A percentile compares a stretch with the other conserved stretches of the same genome.
These are phyloP conservation scores for Caryopteris hybrid DNA, from an alignment of 305 asterid species.

Conservation along the genomic window DNA sequence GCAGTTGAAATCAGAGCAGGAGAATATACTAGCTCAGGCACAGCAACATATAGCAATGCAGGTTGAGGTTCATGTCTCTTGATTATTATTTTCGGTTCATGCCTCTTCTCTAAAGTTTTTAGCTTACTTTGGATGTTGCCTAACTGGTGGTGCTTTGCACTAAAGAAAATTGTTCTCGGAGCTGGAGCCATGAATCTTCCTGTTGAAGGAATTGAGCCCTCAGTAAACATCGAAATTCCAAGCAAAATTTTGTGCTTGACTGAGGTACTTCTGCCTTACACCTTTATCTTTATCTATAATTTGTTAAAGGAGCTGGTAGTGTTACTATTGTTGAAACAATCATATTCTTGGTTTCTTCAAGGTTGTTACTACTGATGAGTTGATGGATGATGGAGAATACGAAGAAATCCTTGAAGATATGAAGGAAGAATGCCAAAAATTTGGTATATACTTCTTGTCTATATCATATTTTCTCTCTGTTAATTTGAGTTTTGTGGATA, in stretches of 20 bases:
- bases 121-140: constrained; percentile 1
- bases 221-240: constrained; percentile 30
- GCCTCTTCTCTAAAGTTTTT: neutral
- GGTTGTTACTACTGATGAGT: constrained; percentile 49
- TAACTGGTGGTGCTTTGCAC: constrained; percentile 22
- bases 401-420: constrained; percentile 58
- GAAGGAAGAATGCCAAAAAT: constrained; percentile 58
- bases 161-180: constrained; percentile 56
- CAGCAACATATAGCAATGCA: constrained; percentile 71
- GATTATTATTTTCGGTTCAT: neutral
- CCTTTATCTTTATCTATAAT: neutral
- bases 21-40: constrained; percentile 57
- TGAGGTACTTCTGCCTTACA: constrained; percentile 31
- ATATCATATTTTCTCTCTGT: neutral
- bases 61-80: constrained; percentile 31
- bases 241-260: constrained; percentile 56
- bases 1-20: constrained; percentile 62
- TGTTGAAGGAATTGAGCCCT: constrained; percentile 22
- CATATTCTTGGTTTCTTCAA: constrained; percentile 19
- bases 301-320: constrained; percentile 11
- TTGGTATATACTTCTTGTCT: constrained; percentile 33
- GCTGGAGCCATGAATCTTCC: constrained; percentile 35
- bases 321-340: constrained; percentile 9
- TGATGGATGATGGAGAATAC: constrained; percentile 54
- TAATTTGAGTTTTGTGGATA: neutral